Evolutionary conservation across 2,329 filamentous ascomycete genomes (phyloP), one percentile per base, ranked within the genome.

Genomic region (Golovinomyces cichoracearum): DNA sequence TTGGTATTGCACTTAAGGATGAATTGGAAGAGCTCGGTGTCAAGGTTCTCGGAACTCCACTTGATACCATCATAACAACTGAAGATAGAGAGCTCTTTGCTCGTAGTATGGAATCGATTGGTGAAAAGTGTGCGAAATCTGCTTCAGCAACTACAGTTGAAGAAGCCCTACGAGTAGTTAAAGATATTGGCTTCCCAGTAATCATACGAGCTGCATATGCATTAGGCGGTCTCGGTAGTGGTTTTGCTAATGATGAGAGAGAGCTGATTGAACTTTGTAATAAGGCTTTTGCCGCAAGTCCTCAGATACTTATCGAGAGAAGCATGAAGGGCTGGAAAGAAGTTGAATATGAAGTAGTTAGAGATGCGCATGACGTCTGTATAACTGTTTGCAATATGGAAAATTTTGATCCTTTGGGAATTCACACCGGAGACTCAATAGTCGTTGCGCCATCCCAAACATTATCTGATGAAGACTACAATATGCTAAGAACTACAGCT

Each of bases 271-370:
- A 88, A 1, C 79, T 95, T 42, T 95, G 90, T 71, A 79, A 83
- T 63, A 93, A 93, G 66, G 88, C 90, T 5, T 85, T 98, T 56
- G 86, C 90, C 25, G 86, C 83, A 56, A 93, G 84, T 61, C 90
- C 90, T 7, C 90, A 98, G 63, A 83, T 98, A 6, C 73, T 98
- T 49, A 92, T 98, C 58, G 90, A 98, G 68, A 78, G 83, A 63
- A 93, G 84, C 68, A 95, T 98, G 88, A 95, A 95, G 69, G 90
- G 90, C 51, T 98, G 90, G 90, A 98, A 98, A 65, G 90, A 98
- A 65, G 92, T 95, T 53, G 90, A 98, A 64, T 98, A 95, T 61
- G 90, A 98, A 64, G 90, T 95, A 53, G 90, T 98, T 37, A 80
- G 90, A 59, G 90, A 95, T 68, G 81, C 78, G 50, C 78, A 84